These are phyloP conservation scores for Penicillium samsonianum DNA, from an alignment of 495 filamentous ascomycete genomes.

Conservation along the genomic window DNA sequence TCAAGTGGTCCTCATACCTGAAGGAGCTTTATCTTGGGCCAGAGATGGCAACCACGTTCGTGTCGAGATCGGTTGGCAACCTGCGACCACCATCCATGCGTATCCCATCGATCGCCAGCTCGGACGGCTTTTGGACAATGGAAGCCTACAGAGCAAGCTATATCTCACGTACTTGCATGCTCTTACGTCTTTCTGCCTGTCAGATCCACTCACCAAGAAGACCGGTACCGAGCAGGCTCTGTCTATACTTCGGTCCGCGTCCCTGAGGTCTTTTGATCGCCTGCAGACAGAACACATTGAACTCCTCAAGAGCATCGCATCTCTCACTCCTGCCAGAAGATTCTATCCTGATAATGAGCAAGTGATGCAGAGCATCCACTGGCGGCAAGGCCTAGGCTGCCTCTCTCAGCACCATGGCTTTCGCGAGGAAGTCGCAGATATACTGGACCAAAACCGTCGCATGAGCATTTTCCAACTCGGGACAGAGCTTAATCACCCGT, in stretches of 20 bases:
- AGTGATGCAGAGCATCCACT: conserved; percentile 13
- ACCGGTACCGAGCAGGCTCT: conserved; percentile 66
- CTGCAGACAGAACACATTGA: conserved; percentile 2
- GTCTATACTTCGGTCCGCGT: conserved; percentile 47
- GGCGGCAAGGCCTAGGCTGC: neutral
- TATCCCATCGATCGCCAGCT: too few relatives aligned
- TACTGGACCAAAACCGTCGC: conserved; percentile 1
- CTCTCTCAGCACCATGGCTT: conserved; percentile 15
- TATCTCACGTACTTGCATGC: conserved; percentile 60
- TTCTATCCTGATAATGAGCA: conserved; percentile 56
- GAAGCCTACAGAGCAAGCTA: conserved; percentile 55
- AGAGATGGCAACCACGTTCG: conserved; percentile 38
- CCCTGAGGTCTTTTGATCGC: conserved; percentile 49
- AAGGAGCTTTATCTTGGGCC: conserved; percentile 28
- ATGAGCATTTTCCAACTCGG: neutral
- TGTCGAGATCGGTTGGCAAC: conserved; percentile 35
- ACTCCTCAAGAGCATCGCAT: conserved; percentile 45
- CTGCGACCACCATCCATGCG: conserved; percentile 33
- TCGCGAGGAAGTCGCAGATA: conserved; percentile 4
- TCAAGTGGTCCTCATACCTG: conserved; percentile 54
- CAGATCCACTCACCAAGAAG: conserved; percentile 55
- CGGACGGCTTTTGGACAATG: conserved; percentile 51
- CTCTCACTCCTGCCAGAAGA: conserved; percentile 49
- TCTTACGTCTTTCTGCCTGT: conserved; percentile 58
- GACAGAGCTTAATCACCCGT: neutral